phyloP scores from a whole-genome alignment of 2,329 filamentous ascomycete species.

The Talaromyces albobiverticillius region DNA sequence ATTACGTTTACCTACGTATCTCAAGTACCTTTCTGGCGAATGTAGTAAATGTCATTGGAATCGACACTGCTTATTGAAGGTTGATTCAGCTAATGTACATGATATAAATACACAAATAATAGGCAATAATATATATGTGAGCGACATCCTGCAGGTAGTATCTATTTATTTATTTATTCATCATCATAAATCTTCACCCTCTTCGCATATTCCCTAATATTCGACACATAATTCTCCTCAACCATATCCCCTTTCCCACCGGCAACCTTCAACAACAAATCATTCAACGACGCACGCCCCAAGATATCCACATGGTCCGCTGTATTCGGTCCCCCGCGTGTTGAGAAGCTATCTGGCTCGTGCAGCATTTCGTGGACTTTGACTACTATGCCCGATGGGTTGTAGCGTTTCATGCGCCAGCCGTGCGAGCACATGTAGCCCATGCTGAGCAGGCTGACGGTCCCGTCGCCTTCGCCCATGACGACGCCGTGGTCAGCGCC shows the following conservation, averaged over 20 bases:
- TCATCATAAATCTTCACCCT: constrained; percentile 81
- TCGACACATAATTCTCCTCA: constrained; percentile 71
- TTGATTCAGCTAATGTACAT: no score
- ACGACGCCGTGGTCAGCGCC: constrained; percentile 80
- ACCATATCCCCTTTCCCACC: constrained; percentile 81
- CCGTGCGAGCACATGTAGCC: constrained; percentile 98
- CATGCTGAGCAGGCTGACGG: constrained; percentile 84
- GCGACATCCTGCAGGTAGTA: no score
- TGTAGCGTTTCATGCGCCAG: constrained; percentile 91
- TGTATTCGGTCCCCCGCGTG: constrained; percentile 67
- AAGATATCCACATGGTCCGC: constrained; percentile 97
- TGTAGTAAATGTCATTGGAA: background rate
- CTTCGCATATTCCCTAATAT: constrained; percentile 77
- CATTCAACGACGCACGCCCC: constrained; percentile 82
- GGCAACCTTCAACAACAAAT: constrained; percentile 81
- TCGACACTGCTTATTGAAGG: no score
- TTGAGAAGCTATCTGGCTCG: constrained; percentile 88
- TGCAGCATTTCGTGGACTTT: constrained; percentile 95
- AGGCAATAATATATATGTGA: background rate
- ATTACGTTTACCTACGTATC: no score
- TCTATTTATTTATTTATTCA: background rate
- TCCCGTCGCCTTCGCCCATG: constrained; percentile 93
- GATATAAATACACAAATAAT: no score
- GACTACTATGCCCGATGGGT: constrained; percentile 76
- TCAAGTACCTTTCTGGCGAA: no score